phyloP scores from a whole-genome alignment of 75 land plant species.

The Isoetes taiwanensis region DNA sequence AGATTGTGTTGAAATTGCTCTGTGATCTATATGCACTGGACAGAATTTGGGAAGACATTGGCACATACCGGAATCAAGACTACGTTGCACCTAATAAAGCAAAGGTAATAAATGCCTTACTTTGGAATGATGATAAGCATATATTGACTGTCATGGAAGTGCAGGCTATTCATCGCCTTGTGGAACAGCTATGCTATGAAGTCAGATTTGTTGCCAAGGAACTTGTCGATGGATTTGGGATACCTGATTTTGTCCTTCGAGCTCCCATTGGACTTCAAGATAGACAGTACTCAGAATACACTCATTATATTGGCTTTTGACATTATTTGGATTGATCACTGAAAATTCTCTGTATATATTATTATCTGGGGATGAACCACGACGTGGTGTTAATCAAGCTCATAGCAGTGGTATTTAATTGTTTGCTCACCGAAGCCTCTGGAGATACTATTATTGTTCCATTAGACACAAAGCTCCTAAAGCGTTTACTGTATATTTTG shows the following conservation, averaged over 20 bases:
- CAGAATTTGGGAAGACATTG: conserved; percentile 2
- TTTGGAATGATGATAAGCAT: too few species aligned
- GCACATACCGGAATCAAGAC: conserved; percentile 7
- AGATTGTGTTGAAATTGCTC: background rate
- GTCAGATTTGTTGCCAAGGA: conserved; percentile 2
- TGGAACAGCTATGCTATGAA: background rate
- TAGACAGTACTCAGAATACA: conserved; percentile 5
- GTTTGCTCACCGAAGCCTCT: too few species aligned
- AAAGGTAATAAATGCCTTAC: background rate
- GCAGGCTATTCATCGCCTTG: conserved; percentile 4
- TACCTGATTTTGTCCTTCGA: background rate
- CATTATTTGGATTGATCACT: too few species aligned
- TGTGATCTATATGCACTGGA: conserved; percentile 6
- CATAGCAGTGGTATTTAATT: too few species aligned
- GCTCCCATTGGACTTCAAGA: conserved; percentile 2
- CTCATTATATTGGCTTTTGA: conserved; percentile 4
- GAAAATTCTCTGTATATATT: too few species aligned
- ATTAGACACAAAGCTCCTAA: too few species aligned
- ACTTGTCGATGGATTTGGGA: conserved; percentile 4
- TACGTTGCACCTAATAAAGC: conserved; percentile 6
- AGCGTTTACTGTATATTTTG: too few species aligned
- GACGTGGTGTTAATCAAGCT: too few species aligned
- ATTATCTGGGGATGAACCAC: too few species aligned
- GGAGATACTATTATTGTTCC: too few species aligned
- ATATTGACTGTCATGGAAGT: background rate